Base-by-base conservation (phyloP, 2,329 filamentous ascomycete genomes). In the Talaromyces sp. region DNA sequence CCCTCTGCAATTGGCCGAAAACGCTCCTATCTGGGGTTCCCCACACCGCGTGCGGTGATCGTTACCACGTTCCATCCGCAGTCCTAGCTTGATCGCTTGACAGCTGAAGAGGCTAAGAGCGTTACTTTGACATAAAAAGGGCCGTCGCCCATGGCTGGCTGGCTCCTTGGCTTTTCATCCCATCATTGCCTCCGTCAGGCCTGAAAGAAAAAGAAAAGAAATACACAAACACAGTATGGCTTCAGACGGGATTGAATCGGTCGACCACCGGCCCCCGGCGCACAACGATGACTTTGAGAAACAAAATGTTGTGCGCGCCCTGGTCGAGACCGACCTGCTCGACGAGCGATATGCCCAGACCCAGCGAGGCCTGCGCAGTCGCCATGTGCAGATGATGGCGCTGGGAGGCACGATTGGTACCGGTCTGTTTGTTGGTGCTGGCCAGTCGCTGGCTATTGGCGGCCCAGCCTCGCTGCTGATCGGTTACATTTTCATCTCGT, bases 371-470 rank as follows among this genome's bases (percentile, higher is more conserved):
- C 68, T 79, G 43, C 76, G 76, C 60, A 77, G 68, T 38, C 73
- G 76, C 57, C 83, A 85, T 68, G 82, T 85, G 56, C 81, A 84
- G 62, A 83, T 85, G 70, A 84, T 85, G 60, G 83, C 83, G 14
- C 76, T 86, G 14, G 82, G 83, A 58, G 83, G 83, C 60, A 83
- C 82, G 4, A 85, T 85, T 61, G 79, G 80, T 46, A 83, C 81
- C 2, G 82, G 82, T 62, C 70, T 84, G 0, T 84, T 85, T 68
- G 74, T 85, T 10, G 80, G 80, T 53, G 80, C 81, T 1, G 83
- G 83, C 43, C 74, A 77, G 61, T 79, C 81, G 1, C 79, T 85
- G 32, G 75, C 77, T 26, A 78, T 76, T 26, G 82, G 77, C 29
- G 83, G 81, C 3, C 82, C 82, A 2, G 73, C 82, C 0, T 80